Base-by-base conservation (phyloP, 2,329 filamentous ascomycete species). In the Botryotinia narcissicola region DNA sequence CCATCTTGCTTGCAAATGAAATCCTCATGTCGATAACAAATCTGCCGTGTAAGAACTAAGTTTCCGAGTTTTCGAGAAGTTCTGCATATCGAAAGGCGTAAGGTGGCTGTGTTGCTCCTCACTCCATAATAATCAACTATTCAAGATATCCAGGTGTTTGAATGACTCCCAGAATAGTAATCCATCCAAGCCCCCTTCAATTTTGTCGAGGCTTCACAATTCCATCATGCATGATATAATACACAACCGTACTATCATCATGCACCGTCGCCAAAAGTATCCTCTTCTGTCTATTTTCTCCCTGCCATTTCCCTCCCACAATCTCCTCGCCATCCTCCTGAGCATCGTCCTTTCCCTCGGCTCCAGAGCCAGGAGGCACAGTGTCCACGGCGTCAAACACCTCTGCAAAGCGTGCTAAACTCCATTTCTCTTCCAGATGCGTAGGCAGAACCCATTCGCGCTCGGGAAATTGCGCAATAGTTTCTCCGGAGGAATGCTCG, bases 161-260 rank as follows among this genome's bases (percentile, higher is more conserved):
- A n/a, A 42, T 71, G n/a, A 54, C 46, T 66, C 42, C 14, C 32
- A 35, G 22, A 46, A 6, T 51, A 25, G 10, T n/a, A 42, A 44
- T 70, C 51, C 20, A 70, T 20, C 16, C 29, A 25, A 22, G 9
- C 20, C 25, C 16, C 54, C 32, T 29, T 87, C 84, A 95, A 81
- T 96, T 96, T 81, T 95, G 93, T 73, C 93, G 86, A 37, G 93
- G 93, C 84, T 95, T 96, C 71, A 95, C 92, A 76, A 95, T 90
- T n/a, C 93, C 93, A 81, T 95, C 92, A 79, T 95, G 93, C 81
- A 95, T 89, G 75, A 95, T 87, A 80, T 96, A 96, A 83, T 95
- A 96, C 59, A 93, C 91, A 29, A 96, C 87, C 0, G 93, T 95
- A 76, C 93, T 95, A 82, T 96, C 93, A 78, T 92, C 89, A 80